Base-by-base conservation (phyloP, 768 basidiomycete genomes). In the Rhizopogon salebrosus region DNA sequence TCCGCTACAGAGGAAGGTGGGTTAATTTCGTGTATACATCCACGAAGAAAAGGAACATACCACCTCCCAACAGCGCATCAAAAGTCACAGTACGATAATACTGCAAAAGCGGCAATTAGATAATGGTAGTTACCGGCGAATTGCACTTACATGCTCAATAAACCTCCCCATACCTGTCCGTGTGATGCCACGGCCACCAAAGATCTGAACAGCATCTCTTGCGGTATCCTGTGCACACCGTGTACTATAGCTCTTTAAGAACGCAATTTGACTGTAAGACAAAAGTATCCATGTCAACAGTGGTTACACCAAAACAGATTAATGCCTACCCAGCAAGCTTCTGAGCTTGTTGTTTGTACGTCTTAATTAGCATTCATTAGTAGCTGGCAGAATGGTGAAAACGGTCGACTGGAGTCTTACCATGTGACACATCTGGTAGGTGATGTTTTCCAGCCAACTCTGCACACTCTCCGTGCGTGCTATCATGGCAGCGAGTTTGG, bases 401-500 rank as follows among this genome's bases (percentile, higher is more conserved):
- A 13, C 10, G 41, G 18, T 6, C 8, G 16, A 34, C 22, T 22
- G 14, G n/a, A n/a, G 14, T 52, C 71, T 42, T 16, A 78, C 76
- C 92, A 94, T 92, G 52, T 90, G 79, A 58, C 75, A 83, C 89
- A 93, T 92, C 67, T 94, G 92, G 65, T 84, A 87, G 0, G 92
- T 94, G 49, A 95, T 70, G 52, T 80, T 87, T 72, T 95, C 92
- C 16, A 94, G 71, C 91, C 90, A 94, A n/a, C 75, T 79, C 62
- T 94, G 93, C 9, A 80, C 80, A 24, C 84, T 80, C 65, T 95
- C 92, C 27, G 85, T 76, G 35, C 89, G 84, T 27, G 89, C 79
- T 51, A 97, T 93, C 92, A 98, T 98, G 6, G 64, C 75, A 3
- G 93, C 93, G 42, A 98, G 70, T 75, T 94, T 97, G 40, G 82